Conservation (phyloP, 2,329 filamentous ascomycete species). For the Aspergillus novoparasiticus region DNA sequence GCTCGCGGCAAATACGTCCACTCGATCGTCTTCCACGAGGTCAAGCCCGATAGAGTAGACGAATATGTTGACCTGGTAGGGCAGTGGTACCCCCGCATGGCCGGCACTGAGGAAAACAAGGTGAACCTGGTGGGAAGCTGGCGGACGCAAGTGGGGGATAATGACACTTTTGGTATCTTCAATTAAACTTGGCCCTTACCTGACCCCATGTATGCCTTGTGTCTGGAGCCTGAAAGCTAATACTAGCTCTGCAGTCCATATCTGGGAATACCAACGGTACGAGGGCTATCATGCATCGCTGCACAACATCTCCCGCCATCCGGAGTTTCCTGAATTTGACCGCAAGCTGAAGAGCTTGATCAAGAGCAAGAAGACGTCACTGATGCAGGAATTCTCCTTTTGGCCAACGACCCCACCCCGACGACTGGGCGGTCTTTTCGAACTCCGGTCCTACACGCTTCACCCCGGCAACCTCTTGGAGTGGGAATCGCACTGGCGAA, state of each 20-base stretch:
- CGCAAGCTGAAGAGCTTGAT: constrained; percentile 83
- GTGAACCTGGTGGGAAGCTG: constrained; percentile 97
- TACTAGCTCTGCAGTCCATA: constrained; percentile 72
- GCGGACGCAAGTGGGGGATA: constrained; percentile 96
- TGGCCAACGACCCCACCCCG: constrained; percentile 95
- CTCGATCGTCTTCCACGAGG: constrained; percentile 94
- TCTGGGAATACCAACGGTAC: constrained; percentile 99
- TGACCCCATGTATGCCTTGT: not conserved
- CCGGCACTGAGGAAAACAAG: constrained; percentile 80
- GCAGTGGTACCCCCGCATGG: constrained; percentile 89
- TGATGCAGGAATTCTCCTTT: constrained; percentile 99
- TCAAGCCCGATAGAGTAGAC: constrained; percentile 92
- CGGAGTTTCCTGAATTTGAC: constrained; percentile 83
- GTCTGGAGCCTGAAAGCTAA: constrained; percentile 29
- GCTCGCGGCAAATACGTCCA: constrained; percentile 98
- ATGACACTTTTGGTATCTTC: constrained; percentile 85
- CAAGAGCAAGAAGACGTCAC: constrained; percentile 77
- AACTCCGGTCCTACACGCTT: constrained; percentile 93
- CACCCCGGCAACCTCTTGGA: constrained; percentile 94
- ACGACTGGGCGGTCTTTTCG: constrained; percentile 87
- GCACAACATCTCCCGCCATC: constrained; percentile 78
- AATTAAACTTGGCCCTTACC: constrained; percentile 2
- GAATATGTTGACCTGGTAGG: constrained; percentile 91
- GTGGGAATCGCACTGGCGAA: constrained; percentile 98
- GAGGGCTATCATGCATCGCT: constrained; percentile 92